Percentiles rank a stretch among this genome's conserved stretches.
Conservation (phyloP, 2,329 filamentous ascomycete species). For the Neofusicoccum laricinum region DNA sequence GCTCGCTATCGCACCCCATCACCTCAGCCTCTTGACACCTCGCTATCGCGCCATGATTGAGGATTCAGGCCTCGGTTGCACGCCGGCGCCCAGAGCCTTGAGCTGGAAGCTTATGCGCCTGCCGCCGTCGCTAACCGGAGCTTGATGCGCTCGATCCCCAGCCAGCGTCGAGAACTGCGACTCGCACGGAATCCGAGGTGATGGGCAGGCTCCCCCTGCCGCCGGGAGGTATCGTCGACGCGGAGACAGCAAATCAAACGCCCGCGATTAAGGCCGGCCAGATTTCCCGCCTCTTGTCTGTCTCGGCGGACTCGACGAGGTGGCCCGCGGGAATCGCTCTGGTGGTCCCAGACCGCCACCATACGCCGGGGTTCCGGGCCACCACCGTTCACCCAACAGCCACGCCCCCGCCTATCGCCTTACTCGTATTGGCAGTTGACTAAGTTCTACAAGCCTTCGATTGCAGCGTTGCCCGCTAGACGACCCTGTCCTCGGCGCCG, state of each 20-base stretch:
- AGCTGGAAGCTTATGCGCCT: background rate
- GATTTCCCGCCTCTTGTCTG: background rate
- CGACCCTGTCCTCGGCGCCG: background rate
- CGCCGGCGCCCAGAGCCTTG: background rate
- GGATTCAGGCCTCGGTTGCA: background rate
- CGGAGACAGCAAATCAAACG: background rate
- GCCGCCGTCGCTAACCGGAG: background rate
- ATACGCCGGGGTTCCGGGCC: no score
- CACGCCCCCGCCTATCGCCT: background rate
- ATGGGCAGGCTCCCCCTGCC: background rate
- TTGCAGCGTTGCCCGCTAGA: background rate
- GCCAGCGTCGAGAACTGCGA: no score
- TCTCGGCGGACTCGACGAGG: background rate
- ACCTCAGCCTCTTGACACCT: background rate
- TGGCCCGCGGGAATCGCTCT: no score
- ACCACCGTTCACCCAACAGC: background rate
- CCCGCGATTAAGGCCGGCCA: background rate
- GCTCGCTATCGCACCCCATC: background rate
- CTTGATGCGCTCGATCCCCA: background rate
- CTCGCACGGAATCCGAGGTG: background rate
- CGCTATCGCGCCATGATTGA: background rate
- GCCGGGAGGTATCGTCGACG: background rate
- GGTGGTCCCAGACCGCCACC: background rate
- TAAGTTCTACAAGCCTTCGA: slow-evolving; percentile 13
- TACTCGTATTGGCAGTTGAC: slow-evolving; percentile 17